Percentiles rank a stretch among this genome's conserved stretches.
Evolutionary conservation across 2,329 filamentous ascomycete species (phyloP).

Genomic region (Arthroderma sp.): DNA sequence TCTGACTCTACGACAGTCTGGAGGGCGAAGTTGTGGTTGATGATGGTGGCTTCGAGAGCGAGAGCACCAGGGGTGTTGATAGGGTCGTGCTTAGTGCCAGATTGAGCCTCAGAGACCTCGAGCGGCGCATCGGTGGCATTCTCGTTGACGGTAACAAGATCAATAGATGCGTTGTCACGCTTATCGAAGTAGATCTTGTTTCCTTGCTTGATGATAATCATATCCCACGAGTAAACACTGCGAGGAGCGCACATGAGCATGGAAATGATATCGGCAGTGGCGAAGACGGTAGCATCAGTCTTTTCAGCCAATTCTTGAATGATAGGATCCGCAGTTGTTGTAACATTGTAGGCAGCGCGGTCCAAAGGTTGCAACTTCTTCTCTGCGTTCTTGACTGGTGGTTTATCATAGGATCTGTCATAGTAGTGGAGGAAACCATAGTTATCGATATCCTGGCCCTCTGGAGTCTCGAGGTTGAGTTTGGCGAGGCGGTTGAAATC

Average conservation of each 20-base stretch:
- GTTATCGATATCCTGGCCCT: conserved; percentile 86
- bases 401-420: conserved; percentile 89
- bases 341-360: conserved; percentile 95
- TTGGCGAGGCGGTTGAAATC: conserved; percentile 93
- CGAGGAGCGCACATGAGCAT: conserved; percentile 99
- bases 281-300: conserved; percentile 91
- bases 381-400: conserved; percentile 77
- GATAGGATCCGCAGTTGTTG: conserved; percentile 86
- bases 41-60: conserved; percentile 95
- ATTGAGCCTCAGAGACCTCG: conserved; percentile 59
- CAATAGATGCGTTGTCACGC: conserved; percentile 83
- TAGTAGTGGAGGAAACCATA: conserved; percentile 99
- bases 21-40: conserved; percentile 99
- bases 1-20: conserved; percentile 83
- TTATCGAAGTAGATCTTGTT: conserved; percentile 99
- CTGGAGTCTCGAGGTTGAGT: conserved; percentile 87
- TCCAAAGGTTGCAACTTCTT: conserved; percentile 80
- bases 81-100: conserved; percentile 60
- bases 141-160: conserved; percentile 98
- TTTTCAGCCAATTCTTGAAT: conserved; percentile 95
- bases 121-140: conserved; percentile 92
- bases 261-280: conserved; percentile 90
- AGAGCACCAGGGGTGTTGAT: conserved; percentile 91
- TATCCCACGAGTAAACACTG: conserved; percentile 96
- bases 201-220: conserved; percentile 82